Base-by-base conservation (phyloP, 1,139 yeast genomes). In the Nakaseomyces kungkrabaensis region DNA sequence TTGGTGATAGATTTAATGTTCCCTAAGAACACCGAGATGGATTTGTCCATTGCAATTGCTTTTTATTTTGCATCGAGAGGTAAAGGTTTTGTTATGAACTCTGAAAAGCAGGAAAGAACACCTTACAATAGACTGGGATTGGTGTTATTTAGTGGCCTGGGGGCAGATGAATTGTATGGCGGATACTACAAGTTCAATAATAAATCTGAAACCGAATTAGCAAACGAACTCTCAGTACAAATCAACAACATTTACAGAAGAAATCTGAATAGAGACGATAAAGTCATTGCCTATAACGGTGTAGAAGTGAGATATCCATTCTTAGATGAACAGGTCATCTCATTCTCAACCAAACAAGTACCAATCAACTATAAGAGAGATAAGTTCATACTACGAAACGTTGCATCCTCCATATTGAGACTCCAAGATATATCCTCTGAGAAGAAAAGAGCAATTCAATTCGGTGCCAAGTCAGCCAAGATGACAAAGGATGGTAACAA, bases 131-230 rank as follows among this genome's bases (percentile, higher is more conserved):
- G 90, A 13, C 63, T 67, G 7, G 78, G 88, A 9, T 79, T 81
- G 56, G 96, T 90, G 0, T 68, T 90, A 9, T 72, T 94, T 42
- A 86, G 96, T 52, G 98, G 99, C 0, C 72, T 92, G n/a, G 99
- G 99, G 1, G 98, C 98, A 0, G 99, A 92, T 68, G 98, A 92
- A 67, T 70, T 80, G 31, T 89, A 85, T 71, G 99, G 95, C 0
- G 99, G 99, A 0, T 92, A 92, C 65, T 85, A 71, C 52, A 71
- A 70, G 46, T 59, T 71, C 33, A 61, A 65, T 17, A 69, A 69
- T 47, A 69, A 68, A 48, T 50, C 62, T 3, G 48, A 53, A 22
- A 63, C 56, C 1, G 70, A 69, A 29, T 64, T 83, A 17, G 68
- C 70, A 1, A 63, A 65, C 3, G 95, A 88, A 59, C 70, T 92